Evolutionary conservation across 805 yeast species (phyloP).

Genomic region (Cyberlindnera subsufficiens): DNA sequence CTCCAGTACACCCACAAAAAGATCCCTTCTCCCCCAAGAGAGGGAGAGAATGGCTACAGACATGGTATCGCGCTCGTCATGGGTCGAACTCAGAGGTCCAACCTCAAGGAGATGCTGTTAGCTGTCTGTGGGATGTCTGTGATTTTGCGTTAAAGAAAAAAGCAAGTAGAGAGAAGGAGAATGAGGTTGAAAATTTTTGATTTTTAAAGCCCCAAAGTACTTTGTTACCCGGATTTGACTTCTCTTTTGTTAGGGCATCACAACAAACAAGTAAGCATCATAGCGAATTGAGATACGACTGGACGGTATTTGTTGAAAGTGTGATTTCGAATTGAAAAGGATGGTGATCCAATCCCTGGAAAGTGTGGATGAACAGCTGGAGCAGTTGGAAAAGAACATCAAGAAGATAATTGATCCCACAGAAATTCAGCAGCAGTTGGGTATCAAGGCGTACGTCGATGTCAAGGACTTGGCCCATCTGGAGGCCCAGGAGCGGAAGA

Average conservation of each 20-base stretch:
- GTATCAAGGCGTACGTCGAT: slow-evolving; percentile 2
- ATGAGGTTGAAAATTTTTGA: neutral
- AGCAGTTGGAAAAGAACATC: slow-evolving; percentile 4
- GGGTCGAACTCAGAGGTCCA: slow-evolving; percentile 64
- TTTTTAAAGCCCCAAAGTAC: neutral
- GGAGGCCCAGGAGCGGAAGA: slow-evolving; percentile 14
- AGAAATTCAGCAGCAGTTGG: slow-evolving; percentile 7
- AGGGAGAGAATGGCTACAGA: slow-evolving; percentile 25
- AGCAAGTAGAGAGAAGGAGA: slow-evolving; percentile 1
- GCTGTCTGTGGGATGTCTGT: slow-evolving; percentile 55
- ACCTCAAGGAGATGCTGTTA: slow-evolving; percentile 65
- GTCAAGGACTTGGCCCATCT: slow-evolving; percentile 13
- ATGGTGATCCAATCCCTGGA: neutral
- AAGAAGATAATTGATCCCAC: slow-evolving; percentile 5
- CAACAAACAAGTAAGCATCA: no score
- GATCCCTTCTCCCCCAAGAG: slow-evolving; percentile 6
- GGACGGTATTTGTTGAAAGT: no score
- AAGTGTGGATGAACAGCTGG: neutral
- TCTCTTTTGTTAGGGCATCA: no score
- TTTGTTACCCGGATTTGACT: neutral
- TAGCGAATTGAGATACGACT: no score
- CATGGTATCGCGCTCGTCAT: slow-evolving; percentile 52
- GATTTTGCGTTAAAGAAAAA: slow-evolving; percentile 44
- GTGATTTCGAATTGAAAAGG: neutral
- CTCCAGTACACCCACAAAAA: slow-evolving; percentile 52